Evolutionary conservation across 495 filamentous ascomycete genomes (phyloP).

Genomic region (Glonium stellatum): DNA sequence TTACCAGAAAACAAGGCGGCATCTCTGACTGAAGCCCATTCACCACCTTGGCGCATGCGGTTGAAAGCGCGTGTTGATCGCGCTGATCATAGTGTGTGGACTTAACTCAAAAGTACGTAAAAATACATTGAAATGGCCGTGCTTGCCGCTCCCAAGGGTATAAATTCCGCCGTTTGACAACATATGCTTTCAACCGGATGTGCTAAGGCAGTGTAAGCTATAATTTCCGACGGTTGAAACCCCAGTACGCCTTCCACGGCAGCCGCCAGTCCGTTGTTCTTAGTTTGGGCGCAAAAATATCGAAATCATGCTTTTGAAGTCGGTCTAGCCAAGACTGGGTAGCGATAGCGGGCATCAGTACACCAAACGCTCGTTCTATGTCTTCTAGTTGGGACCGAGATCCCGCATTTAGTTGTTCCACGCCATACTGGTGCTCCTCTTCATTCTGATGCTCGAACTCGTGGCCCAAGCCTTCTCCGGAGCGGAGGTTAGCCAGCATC

Average conservation of each 20-base stretch:
- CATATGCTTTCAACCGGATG: no score
- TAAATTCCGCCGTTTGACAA: no score
- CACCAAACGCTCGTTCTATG: conserved; percentile 51
- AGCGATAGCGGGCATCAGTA: conserved; percentile 71
- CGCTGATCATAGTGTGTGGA: no score
- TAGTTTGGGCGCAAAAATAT: conserved; percentile 62
- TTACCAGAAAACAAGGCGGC: no score
- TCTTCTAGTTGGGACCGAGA: conserved; percentile 30
- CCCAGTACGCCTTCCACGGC: conserved; percentile 78
- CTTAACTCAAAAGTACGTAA: no score
- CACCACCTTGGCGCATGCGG: no score
- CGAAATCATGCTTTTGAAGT: conserved; percentile 74
- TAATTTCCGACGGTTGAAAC: conserved; percentile 48
- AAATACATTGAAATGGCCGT: no score
- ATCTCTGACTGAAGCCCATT: no score
- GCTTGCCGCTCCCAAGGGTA: no score
- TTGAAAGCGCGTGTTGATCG: no score
- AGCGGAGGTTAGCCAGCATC: conserved; percentile 73
- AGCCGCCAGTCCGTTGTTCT: conserved; percentile 74
- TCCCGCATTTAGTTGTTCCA: conserved; percentile 21
- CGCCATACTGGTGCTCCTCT: conserved; percentile 59
- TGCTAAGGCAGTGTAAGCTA: no score
- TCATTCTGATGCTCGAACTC: conserved; percentile 81
- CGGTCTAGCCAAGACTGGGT: conserved; percentile 70
- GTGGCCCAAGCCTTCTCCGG: conserved; percentile 67